Base-by-base conservation (phyloP, 345 rosid species). In the Linum lewisii region DNA sequence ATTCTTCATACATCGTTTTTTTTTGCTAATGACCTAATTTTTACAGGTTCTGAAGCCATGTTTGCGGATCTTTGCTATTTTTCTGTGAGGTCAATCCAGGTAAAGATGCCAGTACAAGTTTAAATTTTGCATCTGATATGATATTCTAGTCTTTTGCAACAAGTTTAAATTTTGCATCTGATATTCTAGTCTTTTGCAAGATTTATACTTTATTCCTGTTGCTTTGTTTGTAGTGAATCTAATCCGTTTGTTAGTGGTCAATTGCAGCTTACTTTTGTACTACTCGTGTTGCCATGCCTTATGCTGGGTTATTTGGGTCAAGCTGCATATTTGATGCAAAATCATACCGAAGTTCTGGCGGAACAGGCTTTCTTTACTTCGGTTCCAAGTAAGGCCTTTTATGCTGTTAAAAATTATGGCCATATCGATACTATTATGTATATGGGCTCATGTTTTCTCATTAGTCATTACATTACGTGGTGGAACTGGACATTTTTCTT, bases 21-120 rank as follows among this genome's bases (percentile, higher is more conserved):
- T 58, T 18, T 38, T 58, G 53, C 36, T 68, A 65, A 47, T 74
- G 63, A 49, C 71, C 59, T 60, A 26, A 24, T 60, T 25, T 52
- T 70, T 82, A 66, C 75, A 93, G 99, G 99, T 60, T 89, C 99
- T 50, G 99, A 93, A 79, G 99, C 99, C 66, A 87, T 93, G 83
- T 93, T 89, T 78, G 99, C 99, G 64, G 97, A 93, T 81, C 97
- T 93, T 75, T 93, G 99, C 80, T 93, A 93, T 71, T 89, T 93
- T 66, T 80, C 97, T 38, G 99, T 89, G 56, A 84, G 84, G 69
- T 93, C 99, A 47, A 84, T 93, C 69, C 97, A 89, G 99, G 99
- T 93, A 80, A 73, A 71, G 67, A 61, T 65, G 65, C 64, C 37
- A 59, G 42, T 57, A 20, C 13, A 57, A 68, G 21, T 52, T 34